These are phyloP conservation scores for Rhododendron ovatum DNA, from an alignment of 148 eudicot species.

Conservation along the genomic window DNA sequence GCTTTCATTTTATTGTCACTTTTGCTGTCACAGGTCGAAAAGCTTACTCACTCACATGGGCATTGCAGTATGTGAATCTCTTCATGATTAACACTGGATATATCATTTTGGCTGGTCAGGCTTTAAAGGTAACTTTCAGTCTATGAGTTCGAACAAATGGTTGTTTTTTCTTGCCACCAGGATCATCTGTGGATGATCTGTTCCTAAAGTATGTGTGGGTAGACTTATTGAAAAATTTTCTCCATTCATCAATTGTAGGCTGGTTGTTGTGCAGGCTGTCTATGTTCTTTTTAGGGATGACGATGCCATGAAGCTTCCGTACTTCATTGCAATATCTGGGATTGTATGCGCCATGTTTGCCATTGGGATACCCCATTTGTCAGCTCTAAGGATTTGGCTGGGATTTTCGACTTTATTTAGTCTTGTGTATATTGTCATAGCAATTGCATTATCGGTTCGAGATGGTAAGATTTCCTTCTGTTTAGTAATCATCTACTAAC, in stretches of 20 bases:
- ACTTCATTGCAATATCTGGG: constrained; percentile 70
- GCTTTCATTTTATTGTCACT: neutral
- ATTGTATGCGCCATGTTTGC: constrained; percentile 81
- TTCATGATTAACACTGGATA: constrained; percentile 90
- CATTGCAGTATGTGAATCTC: constrained; percentile 77
- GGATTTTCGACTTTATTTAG: constrained; percentile 75
- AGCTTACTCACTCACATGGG: constrained; percentile 83
- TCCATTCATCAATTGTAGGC: constrained; percentile 3
- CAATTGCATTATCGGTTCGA: constrained; percentile 49
- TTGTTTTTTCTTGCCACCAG: no score
- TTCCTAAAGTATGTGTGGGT: neutral
- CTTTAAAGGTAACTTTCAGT: constrained; percentile 47
- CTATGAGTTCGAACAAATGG: neutral
- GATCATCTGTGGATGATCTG: no score
- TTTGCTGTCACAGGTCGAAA: constrained; percentile 42
- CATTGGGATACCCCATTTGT: constrained; percentile 72
- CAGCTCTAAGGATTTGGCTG: constrained; percentile 85
- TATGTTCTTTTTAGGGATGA: constrained; percentile 59
- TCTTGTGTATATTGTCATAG: constrained; percentile 64
- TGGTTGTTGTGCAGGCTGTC: constrained; percentile 51
- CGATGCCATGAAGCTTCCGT: constrained; percentile 65
- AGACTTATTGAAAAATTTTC: neutral
- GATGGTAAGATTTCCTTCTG: constrained; percentile 60
- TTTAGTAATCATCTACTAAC: neutral
- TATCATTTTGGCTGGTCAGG: constrained; percentile 75